phyloP scores from a whole-genome alignment of 352 stramenopile genomes.

The Plasmopara viticola region DNA sequence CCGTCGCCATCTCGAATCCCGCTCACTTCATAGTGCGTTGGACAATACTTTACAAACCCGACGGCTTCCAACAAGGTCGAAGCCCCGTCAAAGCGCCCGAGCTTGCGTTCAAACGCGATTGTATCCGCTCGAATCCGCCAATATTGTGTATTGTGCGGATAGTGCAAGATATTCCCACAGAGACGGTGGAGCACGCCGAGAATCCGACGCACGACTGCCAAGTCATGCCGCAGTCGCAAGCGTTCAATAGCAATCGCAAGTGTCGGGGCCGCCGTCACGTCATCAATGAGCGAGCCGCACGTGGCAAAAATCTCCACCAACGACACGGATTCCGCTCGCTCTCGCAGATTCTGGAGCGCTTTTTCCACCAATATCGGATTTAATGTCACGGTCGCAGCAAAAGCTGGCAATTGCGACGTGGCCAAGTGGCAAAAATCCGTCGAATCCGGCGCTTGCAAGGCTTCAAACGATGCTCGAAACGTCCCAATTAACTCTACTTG shows the following conservation, averaged over 20 bases:
- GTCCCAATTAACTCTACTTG: conserved; percentile 54
- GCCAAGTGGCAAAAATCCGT: conserved; percentile 17
- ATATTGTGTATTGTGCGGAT: conserved; percentile 67
- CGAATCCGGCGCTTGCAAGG: conserved; percentile 22
- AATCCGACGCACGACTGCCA: conserved; percentile 44
- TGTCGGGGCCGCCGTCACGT: conserved; percentile 45
- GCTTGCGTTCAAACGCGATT: conserved; percentile 48
- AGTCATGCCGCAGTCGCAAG: conserved; percentile 43
- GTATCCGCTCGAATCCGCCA: conserved; percentile 58
- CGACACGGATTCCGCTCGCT: conserved; percentile 42
- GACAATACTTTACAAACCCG: conserved; percentile 51
- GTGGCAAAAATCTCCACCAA: conserved; percentile 49
- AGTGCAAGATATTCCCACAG: conserved; percentile 61
- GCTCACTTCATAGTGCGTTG: conserved; percentile 49
- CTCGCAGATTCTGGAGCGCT: conserved; percentile 34
- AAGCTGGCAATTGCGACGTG: conserved; percentile 37
- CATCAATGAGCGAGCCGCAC: conserved; percentile 70
- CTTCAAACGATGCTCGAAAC: conserved; percentile 62
- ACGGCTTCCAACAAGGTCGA: conserved; percentile 47
- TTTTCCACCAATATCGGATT: conserved; percentile 39
- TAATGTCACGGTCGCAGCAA: conserved; percentile 34
- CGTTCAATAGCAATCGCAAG: conserved; percentile 51
- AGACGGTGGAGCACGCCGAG: conserved; percentile 44
- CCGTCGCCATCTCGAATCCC: conserved; percentile 34
- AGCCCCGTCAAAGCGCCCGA: conserved; percentile 56